Base-by-base conservation (phyloP, 2,329 filamentous ascomycete species). In the Beauveria bassiana region DNA sequence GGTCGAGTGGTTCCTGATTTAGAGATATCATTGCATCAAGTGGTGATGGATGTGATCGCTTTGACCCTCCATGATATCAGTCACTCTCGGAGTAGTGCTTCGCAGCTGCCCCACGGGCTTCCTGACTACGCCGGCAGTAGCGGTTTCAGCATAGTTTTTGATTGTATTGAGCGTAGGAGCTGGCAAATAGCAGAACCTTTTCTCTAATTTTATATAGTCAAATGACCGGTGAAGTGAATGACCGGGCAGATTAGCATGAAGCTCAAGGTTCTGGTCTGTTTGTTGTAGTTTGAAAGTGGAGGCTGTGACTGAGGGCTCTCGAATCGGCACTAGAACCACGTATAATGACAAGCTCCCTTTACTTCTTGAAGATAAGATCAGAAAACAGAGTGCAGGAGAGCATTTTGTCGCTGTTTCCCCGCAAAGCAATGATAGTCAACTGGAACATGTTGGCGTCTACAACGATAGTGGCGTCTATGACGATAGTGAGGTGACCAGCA, bases 401-500 rank as follows among this genome's bases (percentile, higher is more conserved):
- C 12, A 18, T 10, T n/a, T 58, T 31, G 20, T 51, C 57, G 42
- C 62, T 62, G 9, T 61, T 26, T 14, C 53, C 61, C 14, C 31
- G 59, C 2, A 66, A 62, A 34, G 63, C 65, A 31, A 65, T 66
- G 28, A 58, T 43, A 14, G 62, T 43, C 34, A 65, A 26, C 22
- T 53, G 34, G 57, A 62, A 66, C 28, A 65, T 43, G 24, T 57
- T 64, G 28, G 60, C 47, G 54, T 65, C 62, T 34, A 58, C 43
- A 3, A 57, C 65, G 20, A 65, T 14, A 16, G 51, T 64, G 28
- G 60, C 47, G 54, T 65, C 62, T 34, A 58, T 38, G 5, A 57
- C 65, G 20, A 65, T 14, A 16, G 51, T 64, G 42, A 54, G 46
- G 58, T 66, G 65, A 22, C 65, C 65, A 26, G 64, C 65, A 20